Conservation (phyloP, 768 basidiomycete genomes). For the Cytidiella melzeri region DNA sequence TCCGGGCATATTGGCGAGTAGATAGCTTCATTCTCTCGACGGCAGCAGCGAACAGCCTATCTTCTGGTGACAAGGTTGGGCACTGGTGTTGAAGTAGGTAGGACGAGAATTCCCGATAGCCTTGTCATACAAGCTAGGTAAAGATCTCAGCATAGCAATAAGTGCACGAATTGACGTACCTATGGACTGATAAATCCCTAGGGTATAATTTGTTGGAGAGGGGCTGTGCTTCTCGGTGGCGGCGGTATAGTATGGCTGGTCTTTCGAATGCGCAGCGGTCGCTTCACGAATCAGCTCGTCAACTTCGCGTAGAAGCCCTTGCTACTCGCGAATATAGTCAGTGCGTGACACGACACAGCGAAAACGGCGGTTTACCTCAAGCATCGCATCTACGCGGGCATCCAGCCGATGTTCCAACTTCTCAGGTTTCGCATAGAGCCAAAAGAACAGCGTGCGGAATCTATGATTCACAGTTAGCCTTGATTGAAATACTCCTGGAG, state of each 20-base stretch:
- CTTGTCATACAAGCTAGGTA: no score
- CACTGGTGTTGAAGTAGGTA: conserved; percentile 43
- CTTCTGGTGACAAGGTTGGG: conserved; percentile 25
- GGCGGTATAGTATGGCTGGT: no score
- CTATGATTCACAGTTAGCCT: no score
- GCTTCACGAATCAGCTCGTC: conserved; percentile 36
- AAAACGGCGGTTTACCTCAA: conserved; percentile 70
- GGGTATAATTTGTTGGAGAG: conserved; percentile 48
- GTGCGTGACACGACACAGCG: no score
- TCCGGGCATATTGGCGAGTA: conserved; percentile 87
- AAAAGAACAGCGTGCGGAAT: conserved; percentile 82
- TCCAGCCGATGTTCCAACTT: conserved; percentile 65
- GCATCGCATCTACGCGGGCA: conserved; percentile 82
- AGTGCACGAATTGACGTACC: conserved; percentile 46
- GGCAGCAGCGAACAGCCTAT: conserved; percentile 43
- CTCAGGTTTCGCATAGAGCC: conserved; percentile 76
- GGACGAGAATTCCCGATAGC: conserved; percentile 84
- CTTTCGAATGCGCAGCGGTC: not conserved
- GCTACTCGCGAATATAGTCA: conserved; percentile 32
- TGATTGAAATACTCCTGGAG: no score
- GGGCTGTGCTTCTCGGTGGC: not conserved
- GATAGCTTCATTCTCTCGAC: conserved; percentile 78
- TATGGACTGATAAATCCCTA: conserved; percentile 93
- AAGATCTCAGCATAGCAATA: no score
- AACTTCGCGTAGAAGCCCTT: conserved; percentile 80